A percentile compares a stretch with the other conserved stretches of the same genome.
Conservation (phyloP, 768 basidiomycete genomes). For the Tephrocybe sp. region DNA sequence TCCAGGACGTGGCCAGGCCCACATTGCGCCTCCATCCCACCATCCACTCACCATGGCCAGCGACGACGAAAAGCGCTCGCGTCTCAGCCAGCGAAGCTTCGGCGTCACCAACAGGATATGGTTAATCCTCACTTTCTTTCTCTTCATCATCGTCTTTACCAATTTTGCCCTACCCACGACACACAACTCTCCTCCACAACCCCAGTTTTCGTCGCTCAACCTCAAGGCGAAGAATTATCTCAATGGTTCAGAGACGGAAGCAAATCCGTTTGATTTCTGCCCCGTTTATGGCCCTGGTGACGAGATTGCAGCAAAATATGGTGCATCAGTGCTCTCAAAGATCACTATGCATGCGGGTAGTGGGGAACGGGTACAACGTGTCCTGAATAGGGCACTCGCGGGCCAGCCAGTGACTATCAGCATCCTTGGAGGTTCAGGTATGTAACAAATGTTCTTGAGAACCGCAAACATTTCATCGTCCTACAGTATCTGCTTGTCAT, state of each 20-base stretch:
- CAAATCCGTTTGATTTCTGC: constrained; percentile 88
- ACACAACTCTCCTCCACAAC: constrained; percentile 21
- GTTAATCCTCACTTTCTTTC: constrained; percentile 53
- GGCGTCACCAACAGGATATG: constrained; percentile 71
- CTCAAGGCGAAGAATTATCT: constrained; percentile 81
- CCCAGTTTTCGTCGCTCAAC: constrained; percentile 39
- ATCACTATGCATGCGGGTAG: constrained; percentile 78
- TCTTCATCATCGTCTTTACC: constrained; percentile 54
- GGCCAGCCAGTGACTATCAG: constrained; percentile 89
- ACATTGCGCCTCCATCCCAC: constrained; percentile 48
- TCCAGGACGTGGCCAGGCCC: constrained; percentile 46
- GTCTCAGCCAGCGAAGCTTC: constrained; percentile 53
- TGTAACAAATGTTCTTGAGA: constrained; percentile 15
- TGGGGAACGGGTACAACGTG: constrained; percentile 75
- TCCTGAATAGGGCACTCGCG: constrained; percentile 78
- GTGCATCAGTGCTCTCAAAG: constrained; percentile 68
- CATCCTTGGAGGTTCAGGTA: constrained; percentile 86
- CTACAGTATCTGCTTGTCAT: constrained; percentile 85
- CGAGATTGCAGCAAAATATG: constrained; percentile 74
- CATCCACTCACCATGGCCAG: constrained; percentile 44
- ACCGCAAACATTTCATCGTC: constrained; percentile 1
- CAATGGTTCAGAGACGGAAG: constrained; percentile 52
- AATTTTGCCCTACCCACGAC: constrained; percentile 49
- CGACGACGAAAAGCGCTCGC: constrained; percentile 49
- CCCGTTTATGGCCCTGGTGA: constrained; percentile 85